Evolutionary conservation across 352 stramenopile genomes (phyloP), one percentile per base, ranked within the genome.

Genomic region (Phytophthora ohioensis): DNA sequence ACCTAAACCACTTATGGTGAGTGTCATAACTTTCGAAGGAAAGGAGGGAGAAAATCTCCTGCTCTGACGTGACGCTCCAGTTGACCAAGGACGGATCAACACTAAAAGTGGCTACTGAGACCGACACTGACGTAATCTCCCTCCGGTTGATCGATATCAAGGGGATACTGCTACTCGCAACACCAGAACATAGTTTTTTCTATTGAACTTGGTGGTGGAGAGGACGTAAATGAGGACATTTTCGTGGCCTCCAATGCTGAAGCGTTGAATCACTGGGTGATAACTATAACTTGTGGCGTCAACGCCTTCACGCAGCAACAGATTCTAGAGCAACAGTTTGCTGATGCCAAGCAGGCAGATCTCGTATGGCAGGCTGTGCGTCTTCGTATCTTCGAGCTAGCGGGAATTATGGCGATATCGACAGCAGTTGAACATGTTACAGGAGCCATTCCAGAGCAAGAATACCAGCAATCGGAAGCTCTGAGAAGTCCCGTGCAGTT

Each of bases 301-400:
- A 81, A 79, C 13, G 78, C 80, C 0, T 84, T 86, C 31, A 69
- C 84, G 17, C 69, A 81, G 32, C 64, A 73, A 11, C 35, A 71
- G 9, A 21, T 21, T 21, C 21, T 13, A n/a, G 17, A 35, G 2
- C 36, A 32, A 30, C 13, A 12, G 30, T 17, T n/a, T 11, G 17
- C 47, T 5, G 57, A 67, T 41, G 42, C 12, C n/a, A 65, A 65
- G 34, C 36, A 46, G 15, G 58, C 39, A 27, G 64, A 67, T 17
- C 49, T 88, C 9, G 38, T 85, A 11, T 88, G 80, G 80, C 80
- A 88, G 32, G 81, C 64, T 30, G 71, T 71, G 15, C 65, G 81
- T 12, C 65, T 87, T 36, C 76, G 79, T 31, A 75, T 83, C 42
- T 84, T 85, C n/a, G 81, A 87, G 48, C 56, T 85, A 27, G 55